Evolutionary conservation across 2,329 filamentous ascomycete genomes (phyloP).

Genomic region (Lachnellula cervina): DNA sequence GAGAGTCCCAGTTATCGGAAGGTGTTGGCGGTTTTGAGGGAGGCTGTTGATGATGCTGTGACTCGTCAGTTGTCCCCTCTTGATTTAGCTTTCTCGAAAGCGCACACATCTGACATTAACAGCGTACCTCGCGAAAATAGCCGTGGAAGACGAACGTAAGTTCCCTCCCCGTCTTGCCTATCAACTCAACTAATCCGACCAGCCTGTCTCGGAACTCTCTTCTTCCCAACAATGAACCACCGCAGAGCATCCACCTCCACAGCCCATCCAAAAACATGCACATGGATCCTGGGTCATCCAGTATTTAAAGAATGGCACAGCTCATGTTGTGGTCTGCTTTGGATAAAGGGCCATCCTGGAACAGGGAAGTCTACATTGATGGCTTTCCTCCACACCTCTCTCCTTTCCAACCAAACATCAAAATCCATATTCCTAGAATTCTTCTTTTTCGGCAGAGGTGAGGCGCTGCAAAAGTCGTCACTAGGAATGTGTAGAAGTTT

Average conservation of each 20-base stretch:
- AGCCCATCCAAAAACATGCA: slow-evolving; percentile 34
- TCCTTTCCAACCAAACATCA: not conserved
- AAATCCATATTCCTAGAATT: slow-evolving; percentile 28
- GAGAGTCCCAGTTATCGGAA: slow-evolving; percentile 1
- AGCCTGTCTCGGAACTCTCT: slow-evolving; percentile 31
- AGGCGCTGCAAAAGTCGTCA: slow-evolving; percentile 38
- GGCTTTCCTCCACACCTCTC: slow-evolving; percentile 18
- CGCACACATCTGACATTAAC: not conserved
- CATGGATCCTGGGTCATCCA: slow-evolving; percentile 30
- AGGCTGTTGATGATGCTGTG: slow-evolving; percentile 1
- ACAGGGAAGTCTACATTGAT: slow-evolving; percentile 38
- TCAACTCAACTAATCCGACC: not conserved
- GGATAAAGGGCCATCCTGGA: slow-evolving; percentile 38
- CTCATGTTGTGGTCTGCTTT: slow-evolving; percentile 26
- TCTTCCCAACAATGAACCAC: slow-evolving; percentile 30
- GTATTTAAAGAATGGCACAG: slow-evolving; percentile 24
- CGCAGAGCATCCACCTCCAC: slow-evolving; percentile 27
- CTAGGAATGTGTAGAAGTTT: slow-evolving; percentile 47
- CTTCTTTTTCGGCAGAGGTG: slow-evolving; percentile 34
- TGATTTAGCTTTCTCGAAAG: not conserved
- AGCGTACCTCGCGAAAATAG: not conserved
- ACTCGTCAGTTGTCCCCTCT: not conserved
- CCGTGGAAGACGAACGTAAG: slow-evolving; percentile 4
- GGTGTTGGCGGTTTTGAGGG: slow-evolving; percentile 4
- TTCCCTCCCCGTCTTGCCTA: not conserved